phyloP scores from a whole-genome alignment of 495 filamentous ascomycete species.

The Pyronema omphalodes region DNA sequence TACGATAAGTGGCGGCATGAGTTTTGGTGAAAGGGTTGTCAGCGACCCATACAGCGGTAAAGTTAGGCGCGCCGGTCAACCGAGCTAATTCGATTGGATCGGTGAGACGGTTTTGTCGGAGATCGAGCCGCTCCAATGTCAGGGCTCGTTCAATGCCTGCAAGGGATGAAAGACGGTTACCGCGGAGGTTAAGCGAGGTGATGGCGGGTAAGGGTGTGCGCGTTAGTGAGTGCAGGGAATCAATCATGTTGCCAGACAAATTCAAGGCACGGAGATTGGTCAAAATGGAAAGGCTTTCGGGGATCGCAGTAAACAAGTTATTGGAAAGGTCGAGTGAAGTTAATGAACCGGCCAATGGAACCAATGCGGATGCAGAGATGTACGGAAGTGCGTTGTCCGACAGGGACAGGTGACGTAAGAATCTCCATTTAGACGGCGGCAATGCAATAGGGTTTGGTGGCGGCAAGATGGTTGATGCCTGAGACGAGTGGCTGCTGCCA shows the following conservation, averaged over 20 bases:
- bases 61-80: conserved; percentile 73
- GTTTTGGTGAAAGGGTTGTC: conserved; percentile 83
- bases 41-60: conserved; percentile 77
- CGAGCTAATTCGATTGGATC: conserved; percentile 84
- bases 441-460: conserved; percentile 26
- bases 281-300: conserved; percentile 67
- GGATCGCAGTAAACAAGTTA: conserved; percentile 80
- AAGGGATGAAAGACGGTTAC: conserved; percentile 72
- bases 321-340: conserved; percentile 80
- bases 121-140: conserved; percentile 73
- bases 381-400: conserved; percentile 77
- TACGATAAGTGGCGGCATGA: conserved; percentile 54
- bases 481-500: conserved; percentile 65
- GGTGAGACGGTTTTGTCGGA: conserved; percentile 76
- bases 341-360: conserved; percentile 66
- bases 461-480: conserved; percentile 21
- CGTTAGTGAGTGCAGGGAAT: conserved; percentile 72
- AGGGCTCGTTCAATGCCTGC: conserved; percentile 78
- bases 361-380: conserved; percentile 51
- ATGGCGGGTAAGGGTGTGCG: conserved; percentile 83
- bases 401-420: conserved; percentile 75
- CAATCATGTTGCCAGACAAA: conserved; percentile 91
- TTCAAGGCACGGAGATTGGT: conserved; percentile 75
- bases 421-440: conserved; percentile 79
- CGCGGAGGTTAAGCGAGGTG: conserved; percentile 75